phyloP scores from a whole-genome alignment of 495 filamentous ascomycete species.

The Aspergillus sparsus region DNA sequence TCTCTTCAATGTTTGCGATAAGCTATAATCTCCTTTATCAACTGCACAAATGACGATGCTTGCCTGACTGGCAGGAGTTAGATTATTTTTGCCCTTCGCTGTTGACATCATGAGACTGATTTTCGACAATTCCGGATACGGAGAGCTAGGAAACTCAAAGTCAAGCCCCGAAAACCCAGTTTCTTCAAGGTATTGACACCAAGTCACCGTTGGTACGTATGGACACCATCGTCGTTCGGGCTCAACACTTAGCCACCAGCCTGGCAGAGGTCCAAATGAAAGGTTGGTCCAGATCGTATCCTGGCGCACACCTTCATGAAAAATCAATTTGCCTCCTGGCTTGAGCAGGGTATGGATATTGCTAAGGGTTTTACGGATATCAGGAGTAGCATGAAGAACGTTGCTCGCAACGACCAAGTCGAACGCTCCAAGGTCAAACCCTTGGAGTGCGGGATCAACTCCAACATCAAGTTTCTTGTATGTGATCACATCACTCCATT shows the following conservation, averaged over 20 bases:
- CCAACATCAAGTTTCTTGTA: slow-evolving; percentile 29
- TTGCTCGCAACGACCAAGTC: slow-evolving; percentile 28
- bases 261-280: slow-evolving; percentile 22
- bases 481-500: not conserved
- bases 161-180: slow-evolving; percentile 38
- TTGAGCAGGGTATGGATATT: slow-evolving; percentile 11
- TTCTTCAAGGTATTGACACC: slow-evolving; percentile 32
- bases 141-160: not conserved
- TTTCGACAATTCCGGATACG: not conserved
- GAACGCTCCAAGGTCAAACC: slow-evolving; percentile 23
- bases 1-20: too few relatives aligned
- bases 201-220: slow-evolving; percentile 28
- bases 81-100: not conserved
- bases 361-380: slow-evolving; percentile 1
- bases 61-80: not conserved
- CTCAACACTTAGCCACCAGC: slow-evolving; percentile 42
- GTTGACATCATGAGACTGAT: not conserved
- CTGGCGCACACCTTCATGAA: slow-evolving; percentile 26
- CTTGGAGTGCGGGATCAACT: slow-evolving; percentile 15
- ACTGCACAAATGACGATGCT: too few relatives aligned
- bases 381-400: slow-evolving; percentile 21
- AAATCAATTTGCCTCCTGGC: slow-evolving; percentile 30
- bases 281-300: not conserved
- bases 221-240: slow-evolving; percentile 32
- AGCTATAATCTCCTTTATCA: too few relatives aligned